Conservation (phyloP, 164 flowering plant species). For the Nelumbo lutea region DNA sequence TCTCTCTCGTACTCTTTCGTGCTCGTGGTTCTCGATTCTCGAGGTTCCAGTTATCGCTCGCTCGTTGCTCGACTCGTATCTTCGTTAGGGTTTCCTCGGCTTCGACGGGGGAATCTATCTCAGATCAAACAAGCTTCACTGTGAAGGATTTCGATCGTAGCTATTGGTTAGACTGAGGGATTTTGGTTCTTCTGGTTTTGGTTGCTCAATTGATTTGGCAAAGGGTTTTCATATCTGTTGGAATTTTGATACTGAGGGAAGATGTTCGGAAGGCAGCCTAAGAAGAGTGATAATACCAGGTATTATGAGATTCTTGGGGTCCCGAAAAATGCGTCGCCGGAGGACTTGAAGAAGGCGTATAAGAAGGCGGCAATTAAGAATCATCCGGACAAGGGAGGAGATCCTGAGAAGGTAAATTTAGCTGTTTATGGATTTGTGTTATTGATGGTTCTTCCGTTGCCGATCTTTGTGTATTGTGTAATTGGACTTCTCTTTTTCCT, state of each 20-base stretch:
- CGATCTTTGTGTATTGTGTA: background rate
- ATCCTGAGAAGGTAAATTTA: constrained; percentile 1
- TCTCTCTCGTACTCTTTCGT: background rate
- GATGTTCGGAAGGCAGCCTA: constrained; percentile 7
- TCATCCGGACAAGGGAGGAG: constrained; percentile 11
- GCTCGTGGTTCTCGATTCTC: background rate
- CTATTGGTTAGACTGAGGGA: background rate
- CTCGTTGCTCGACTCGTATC: background rate
- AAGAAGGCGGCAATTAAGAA: constrained; percentile 11
- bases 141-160: background rate
- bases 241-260: background rate
- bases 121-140: no score
- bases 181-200: background rate
- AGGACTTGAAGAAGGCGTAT: constrained; percentile 13
- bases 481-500: background rate
- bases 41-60: background rate
- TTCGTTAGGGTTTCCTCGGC: no score
- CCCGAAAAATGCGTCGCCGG: constrained; percentile 4
- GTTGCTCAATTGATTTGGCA: background rate
- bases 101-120: no score
- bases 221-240: background rate
- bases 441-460: background rate
- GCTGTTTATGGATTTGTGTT: background rate
- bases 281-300: constrained; percentile 2
- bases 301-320: constrained; percentile 9